phyloP scores from a whole-genome alignment of 2,329 filamentous ascomycete genomes.

The Emergomyces pasteurianus region DNA sequence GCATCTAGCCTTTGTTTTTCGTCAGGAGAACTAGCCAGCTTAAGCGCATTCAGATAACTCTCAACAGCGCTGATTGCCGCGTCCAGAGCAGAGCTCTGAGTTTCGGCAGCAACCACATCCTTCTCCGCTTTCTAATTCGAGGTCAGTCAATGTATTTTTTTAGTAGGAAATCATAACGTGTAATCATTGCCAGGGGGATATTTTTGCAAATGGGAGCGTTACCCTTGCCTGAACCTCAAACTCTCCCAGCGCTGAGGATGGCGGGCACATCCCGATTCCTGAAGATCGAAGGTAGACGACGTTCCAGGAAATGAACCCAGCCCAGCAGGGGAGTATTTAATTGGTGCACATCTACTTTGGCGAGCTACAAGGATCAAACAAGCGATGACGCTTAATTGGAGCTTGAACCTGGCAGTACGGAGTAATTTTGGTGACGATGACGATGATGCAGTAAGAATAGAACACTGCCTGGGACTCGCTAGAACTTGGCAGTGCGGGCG shows the following conservation, averaged over 20 bases:
- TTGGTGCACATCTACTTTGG: background rate
- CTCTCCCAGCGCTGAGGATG: background rate
- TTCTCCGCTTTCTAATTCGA: constrained; percentile 10
- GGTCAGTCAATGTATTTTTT: background rate
- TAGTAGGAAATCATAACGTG: background rate
- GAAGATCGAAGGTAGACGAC: background rate
- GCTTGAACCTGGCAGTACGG: no score
- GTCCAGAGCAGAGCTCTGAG: constrained; percentile 54
- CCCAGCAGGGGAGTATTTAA: background rate
- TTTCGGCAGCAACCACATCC: constrained; percentile 36
- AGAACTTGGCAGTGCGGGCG: background rate
- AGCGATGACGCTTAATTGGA: background rate
- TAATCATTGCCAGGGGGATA: background rate
- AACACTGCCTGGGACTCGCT: background rate
- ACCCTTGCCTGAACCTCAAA: constrained; percentile 4
- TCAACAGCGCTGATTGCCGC: constrained; percentile 69
- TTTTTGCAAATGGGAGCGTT: background rate
- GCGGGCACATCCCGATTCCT: background rate
- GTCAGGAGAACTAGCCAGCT: constrained; percentile 44
- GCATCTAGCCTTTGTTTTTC: constrained; percentile 56
- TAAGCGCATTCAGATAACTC: constrained; percentile 65
- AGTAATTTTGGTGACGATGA: background rate
- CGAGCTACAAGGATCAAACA: background rate
- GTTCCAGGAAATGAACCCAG: background rate
- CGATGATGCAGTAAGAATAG: background rate